Conservation (phyloP, 2,329 filamentous ascomycete species). For the Talaromyces sp. region DNA sequence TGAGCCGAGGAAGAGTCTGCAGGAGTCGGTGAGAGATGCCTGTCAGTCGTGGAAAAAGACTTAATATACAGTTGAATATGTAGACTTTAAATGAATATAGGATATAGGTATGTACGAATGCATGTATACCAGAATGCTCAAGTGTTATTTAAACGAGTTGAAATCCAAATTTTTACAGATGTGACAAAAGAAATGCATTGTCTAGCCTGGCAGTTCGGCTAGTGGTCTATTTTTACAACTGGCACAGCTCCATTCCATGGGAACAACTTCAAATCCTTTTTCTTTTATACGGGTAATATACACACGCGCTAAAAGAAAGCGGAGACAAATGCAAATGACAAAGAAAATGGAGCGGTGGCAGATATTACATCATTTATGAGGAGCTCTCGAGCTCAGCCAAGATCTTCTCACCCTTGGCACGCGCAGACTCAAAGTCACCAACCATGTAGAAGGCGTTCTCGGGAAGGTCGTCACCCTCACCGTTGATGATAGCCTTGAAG, state of each 20-base stretch:
- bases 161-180: not conserved
- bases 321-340: slow-evolving; percentile 29
- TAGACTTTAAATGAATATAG: not conserved
- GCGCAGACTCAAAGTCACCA: slow-evolving; percentile 87
- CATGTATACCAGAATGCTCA: not conserved
- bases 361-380: slow-evolving; percentile 39
- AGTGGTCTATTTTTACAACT: slow-evolving; percentile 2
- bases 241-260: not conserved
- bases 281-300: slow-evolving; percentile 36
- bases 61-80: not conserved
- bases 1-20: slow-evolving; percentile 1
- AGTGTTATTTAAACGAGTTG: not conserved
- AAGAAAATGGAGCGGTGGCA: slow-evolving; percentile 22
- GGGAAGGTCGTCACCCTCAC: slow-evolving; percentile 92
- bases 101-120: not conserved
- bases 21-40: not conserved
- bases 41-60: not conserved
- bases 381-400: slow-evolving; percentile 76
- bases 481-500: slow-evolving; percentile 94
- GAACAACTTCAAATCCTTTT: slow-evolving; percentile 3
- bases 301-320: slow-evolving; percentile 35
- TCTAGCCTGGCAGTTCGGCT: not conserved
- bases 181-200: slow-evolving; percentile 3
- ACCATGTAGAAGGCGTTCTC: slow-evolving; percentile 98
- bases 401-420: slow-evolving; percentile 99